Conservation (phyloP, 2,329 filamentous ascomycete species). For the Colletotrichum coccodes region DNA sequence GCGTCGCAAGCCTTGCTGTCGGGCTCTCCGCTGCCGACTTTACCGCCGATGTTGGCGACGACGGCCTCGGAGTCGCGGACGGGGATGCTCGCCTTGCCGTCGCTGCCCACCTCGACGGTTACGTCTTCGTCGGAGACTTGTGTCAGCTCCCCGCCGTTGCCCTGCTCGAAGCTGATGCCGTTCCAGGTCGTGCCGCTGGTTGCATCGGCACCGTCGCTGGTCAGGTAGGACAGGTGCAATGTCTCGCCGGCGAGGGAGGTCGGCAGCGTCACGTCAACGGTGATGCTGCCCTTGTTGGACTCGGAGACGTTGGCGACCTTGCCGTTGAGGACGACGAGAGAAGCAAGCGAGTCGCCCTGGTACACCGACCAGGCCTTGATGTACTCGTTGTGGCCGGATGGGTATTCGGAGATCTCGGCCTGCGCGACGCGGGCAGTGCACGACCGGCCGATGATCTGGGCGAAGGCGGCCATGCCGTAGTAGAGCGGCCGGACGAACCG, state of each 20-base stretch:
- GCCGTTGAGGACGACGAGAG: conserved; percentile 28
- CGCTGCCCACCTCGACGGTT: conserved; percentile 2
- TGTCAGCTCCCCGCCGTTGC: conserved; percentile 6
- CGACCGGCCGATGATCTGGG: conserved; percentile 26
- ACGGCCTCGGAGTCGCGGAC: conserved; percentile 25
- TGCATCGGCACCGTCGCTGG: conserved; percentile 27
- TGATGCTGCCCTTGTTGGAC: conserved; percentile 16
- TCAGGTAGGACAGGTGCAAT: conserved; percentile 24
- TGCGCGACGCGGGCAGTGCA: conserved; percentile 26
- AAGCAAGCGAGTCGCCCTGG: conserved; percentile 18
- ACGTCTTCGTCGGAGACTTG: conserved; percentile 19
- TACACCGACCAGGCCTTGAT: conserved; percentile 26
- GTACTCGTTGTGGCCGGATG: conserved; percentile 15
- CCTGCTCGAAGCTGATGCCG: conserved; percentile 29
- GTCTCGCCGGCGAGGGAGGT: conserved; percentile 19
- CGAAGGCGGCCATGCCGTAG: conserved; percentile 27
- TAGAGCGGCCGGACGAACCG: conserved; percentile 30
- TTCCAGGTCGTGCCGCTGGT: conserved; percentile 27
- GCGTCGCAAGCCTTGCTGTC: conserved; percentile 21
- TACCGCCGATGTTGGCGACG: conserved; percentile 19
- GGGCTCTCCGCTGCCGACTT: conserved; percentile 16
- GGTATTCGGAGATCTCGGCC: conserved; percentile 10
- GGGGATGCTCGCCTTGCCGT: conserved; percentile 24
- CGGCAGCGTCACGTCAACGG: conserved; percentile 11
- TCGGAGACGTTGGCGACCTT: conserved; percentile 28